Conservation (phyloP, 352 stramenopile genomes). For the Elongisporangium undulatum region DNA sequence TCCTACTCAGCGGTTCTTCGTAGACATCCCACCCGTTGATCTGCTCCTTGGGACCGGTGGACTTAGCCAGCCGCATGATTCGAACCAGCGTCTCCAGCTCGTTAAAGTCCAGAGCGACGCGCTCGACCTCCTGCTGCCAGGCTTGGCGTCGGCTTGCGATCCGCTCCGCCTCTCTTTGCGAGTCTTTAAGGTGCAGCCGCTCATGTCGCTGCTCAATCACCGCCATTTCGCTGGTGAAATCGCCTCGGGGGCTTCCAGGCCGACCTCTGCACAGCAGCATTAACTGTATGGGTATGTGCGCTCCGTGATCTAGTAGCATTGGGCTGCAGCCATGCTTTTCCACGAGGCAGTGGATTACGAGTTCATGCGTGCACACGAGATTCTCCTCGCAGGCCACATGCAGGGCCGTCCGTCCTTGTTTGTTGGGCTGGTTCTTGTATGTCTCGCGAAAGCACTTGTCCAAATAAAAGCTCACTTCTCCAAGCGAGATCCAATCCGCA, state of each 20-base stretch:
- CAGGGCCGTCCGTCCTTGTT: conserved; percentile 55
- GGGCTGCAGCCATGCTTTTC: conserved; percentile 56
- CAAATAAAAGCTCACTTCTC: conserved; percentile 56
- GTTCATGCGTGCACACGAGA: conserved; percentile 75
- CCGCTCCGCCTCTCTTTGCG: conserved; percentile 23
- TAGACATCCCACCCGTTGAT: conserved; percentile 42
- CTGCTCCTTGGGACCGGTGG: conserved; percentile 4
- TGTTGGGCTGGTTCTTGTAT: conserved; percentile 62
- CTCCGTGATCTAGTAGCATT: conserved; percentile 43
- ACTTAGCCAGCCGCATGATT: conserved; percentile 29
- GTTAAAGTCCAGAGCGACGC: conserved; percentile 41
- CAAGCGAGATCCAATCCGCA: conserved; percentile 41
- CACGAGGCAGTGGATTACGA: conserved; percentile 44
- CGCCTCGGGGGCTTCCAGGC: conserved; percentile 51
- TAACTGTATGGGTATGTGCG: conserved; percentile 29
- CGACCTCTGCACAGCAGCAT: conserved; percentile 44
- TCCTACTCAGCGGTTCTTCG: conserved; percentile 47
- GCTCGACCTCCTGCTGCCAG: conserved; percentile 45
- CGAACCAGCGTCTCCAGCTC: conserved; percentile 42
- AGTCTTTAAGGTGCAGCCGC: conserved; percentile 22
- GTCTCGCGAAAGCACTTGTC: conserved; percentile 52
- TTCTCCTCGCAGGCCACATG: conserved; percentile 81
- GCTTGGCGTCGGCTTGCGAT: conserved; percentile 19
- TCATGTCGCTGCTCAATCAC: conserved; percentile 24
- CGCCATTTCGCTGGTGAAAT: conserved; percentile 20